phyloP scores from a whole-genome alignment of 495 filamentous ascomycete species.

The Neurospora sp. region DNA sequence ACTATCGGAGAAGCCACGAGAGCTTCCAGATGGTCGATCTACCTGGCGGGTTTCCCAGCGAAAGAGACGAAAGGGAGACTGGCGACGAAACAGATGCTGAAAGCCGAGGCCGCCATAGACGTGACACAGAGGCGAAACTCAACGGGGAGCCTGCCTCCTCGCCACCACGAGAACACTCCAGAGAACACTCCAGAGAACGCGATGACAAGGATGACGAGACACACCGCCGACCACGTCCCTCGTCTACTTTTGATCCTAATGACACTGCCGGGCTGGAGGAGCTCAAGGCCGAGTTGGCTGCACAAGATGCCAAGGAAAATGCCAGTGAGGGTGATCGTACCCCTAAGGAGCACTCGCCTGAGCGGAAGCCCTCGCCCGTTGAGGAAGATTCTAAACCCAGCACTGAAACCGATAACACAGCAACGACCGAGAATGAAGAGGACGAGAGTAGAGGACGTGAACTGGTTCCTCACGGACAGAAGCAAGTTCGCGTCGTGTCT shows the following conservation, averaged over 20 bases:
- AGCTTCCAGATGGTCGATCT: not conserved
- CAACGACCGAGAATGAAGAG: slow-evolving; percentile 11
- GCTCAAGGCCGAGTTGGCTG: slow-evolving; percentile 37
- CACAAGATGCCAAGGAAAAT: not conserved
- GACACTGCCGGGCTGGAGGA: slow-evolving; percentile 36
- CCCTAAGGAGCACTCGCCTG: slow-evolving; percentile 11
- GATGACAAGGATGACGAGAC: not conserved
- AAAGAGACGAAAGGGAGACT: not conserved
- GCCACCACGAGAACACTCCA: not conserved
- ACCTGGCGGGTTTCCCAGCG: not conserved
- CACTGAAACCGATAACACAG: slow-evolving; percentile 15
- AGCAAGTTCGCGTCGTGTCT: slow-evolving; percentile 45
- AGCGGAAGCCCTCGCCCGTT: slow-evolving; percentile 12
- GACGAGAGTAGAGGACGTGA: slow-evolving; percentile 34
- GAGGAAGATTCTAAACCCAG: slow-evolving; percentile 6
- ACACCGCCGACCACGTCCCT: slow-evolving; percentile 25
- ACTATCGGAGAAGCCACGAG: not conserved
- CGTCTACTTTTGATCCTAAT: slow-evolving; percentile 39
- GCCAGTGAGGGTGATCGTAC: slow-evolving; percentile 8
- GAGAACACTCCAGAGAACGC: not conserved
- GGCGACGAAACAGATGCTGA: not conserved
- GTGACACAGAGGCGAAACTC: slow-evolving; percentile 17
- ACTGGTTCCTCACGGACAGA: slow-evolving; percentile 23
- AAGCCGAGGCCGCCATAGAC: slow-evolving; percentile 2
- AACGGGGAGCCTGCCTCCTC: slow-evolving; percentile 16